Evolutionary conservation across 1,284 basidiomycete genomes (phyloP).

Genomic region (Chalciporus piperatoides): DNA sequence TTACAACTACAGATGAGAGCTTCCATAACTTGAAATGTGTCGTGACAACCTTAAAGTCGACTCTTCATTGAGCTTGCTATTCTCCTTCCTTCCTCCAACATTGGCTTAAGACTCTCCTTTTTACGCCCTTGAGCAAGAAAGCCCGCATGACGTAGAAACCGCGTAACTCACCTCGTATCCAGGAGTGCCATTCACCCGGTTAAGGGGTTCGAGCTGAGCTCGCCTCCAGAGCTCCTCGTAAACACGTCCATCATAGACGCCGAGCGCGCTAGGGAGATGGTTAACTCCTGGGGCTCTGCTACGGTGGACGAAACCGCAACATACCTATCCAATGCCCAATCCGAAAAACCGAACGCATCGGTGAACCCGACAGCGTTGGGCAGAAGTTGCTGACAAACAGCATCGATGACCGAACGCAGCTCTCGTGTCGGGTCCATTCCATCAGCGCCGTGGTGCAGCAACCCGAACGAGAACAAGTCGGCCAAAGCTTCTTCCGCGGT

Average conservation of each 20-base stretch:
- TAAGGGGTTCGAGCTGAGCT: conserved; percentile 65
- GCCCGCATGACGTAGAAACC: background rate
- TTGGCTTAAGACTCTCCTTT: conserved; percentile 27
- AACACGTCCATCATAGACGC: conserved; percentile 62
- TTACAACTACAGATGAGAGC: no score
- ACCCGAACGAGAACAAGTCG: conserved; percentile 55
- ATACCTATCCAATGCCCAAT: conserved; percentile 76
- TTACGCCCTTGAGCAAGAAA: background rate
- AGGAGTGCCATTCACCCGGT: conserved; percentile 46
- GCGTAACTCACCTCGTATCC: conserved; percentile 50
- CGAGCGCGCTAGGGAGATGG: conserved; percentile 46
- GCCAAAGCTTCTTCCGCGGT: conserved; percentile 51
- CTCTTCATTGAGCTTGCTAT: conserved; percentile 17
- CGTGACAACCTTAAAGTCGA: conserved; percentile 19
- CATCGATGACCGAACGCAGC: conserved; percentile 53
- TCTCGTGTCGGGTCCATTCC: conserved; percentile 44
- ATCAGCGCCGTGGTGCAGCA: conserved; percentile 33
- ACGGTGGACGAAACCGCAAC: conserved; percentile 10
- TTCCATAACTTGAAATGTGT: no score
- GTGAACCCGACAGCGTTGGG: conserved; percentile 68
- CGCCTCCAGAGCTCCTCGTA: conserved; percentile 67
- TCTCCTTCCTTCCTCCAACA: conserved; percentile 25
- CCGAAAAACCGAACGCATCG: conserved; percentile 74
- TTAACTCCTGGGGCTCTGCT: background rate
- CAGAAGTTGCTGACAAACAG: conserved; percentile 50